phyloP scores from a whole-genome alignment of 1,139 yeast genomes.

The Sugiyamaella novakii region DNA sequence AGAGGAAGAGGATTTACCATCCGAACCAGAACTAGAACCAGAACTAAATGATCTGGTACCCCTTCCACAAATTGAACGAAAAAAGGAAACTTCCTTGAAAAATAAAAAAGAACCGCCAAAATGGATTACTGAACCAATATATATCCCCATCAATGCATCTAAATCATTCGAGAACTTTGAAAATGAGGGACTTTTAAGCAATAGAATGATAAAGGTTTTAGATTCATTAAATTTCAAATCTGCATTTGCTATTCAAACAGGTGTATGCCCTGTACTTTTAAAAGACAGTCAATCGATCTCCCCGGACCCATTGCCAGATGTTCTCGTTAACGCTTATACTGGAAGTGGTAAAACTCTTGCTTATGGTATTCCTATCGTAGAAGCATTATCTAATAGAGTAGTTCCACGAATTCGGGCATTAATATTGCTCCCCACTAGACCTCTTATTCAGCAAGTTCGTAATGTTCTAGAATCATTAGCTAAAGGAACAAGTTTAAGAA shows the following conservation, averaged over 20 bases:
- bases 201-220: conserved; percentile 48
- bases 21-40: conserved; percentile 23
- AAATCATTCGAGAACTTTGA: conserved; percentile 36
- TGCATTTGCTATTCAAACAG: conserved; percentile 80
- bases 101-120: conserved; percentile 27
- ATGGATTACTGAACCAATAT: conserved; percentile 71
- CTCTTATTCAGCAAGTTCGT: conserved; percentile 80
- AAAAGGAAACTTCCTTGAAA: conserved; percentile 25
- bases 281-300: conserved; percentile 53
- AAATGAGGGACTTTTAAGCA: conserved; percentile 35
- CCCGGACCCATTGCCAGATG: conserved; percentile 58
- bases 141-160: conserved; percentile 43
- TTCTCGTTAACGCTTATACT: conserved; percentile 89
- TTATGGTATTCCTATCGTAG: conserved; percentile 80
- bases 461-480: conserved; percentile 61
- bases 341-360: conserved; percentile 98
- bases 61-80: conserved; percentile 78
- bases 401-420: conserved; percentile 79
- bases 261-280: conserved; percentile 61
- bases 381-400: conserved; percentile 59
- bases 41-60: conserved; percentile 59
- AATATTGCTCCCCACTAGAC: conserved; percentile 85
- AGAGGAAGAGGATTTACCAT: conserved; percentile 21
- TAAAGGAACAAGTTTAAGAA: conserved; percentile 64
- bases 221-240: conserved; percentile 47